Evolutionary conservation across 768 basidiomycete species (phyloP), one percentile per base, ranked within the genome.

Genomic region (Myochromella boudieri): DNA sequence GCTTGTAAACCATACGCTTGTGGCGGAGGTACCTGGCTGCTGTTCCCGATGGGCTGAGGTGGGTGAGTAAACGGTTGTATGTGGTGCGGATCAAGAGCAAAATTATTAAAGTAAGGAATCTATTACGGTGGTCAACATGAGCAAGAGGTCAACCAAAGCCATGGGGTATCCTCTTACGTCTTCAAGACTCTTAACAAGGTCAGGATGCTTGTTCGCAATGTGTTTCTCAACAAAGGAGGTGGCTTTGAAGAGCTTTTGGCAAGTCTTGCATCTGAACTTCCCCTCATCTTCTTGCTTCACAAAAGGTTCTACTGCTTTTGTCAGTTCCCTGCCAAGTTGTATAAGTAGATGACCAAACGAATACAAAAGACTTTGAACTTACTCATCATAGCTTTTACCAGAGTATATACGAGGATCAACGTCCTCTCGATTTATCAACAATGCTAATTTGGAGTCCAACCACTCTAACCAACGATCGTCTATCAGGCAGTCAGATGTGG

Each of bases 191-290:
- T 86, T 88, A 48, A 95, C 80, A 12, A 91, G 71, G 50, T 97
- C 91, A 9, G 87, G 73, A 63, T 99, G 97, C 65, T 98, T 98
- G 64, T 95, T 92, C 10, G 85, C 81, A 51, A 99, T 85, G 64
- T 99, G 97, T 75, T 98, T 98, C 70, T 95, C 92, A 38, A 98
- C 90, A 68, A 97, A 99, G 20, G 94, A 84, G 26, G 90, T 87
- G 3, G 94, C 97, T 65, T 95, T 95, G 84, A 99, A 99, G 17
- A 98, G 76, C 72, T 99, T 99, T 68, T 85, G 86, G 67, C 97
- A 99, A 22, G 85, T 85, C 73, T 91, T 95, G 73, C 97, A 99
- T 53, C 97, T 79, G 71, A 90, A 98, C 64, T 97, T 98, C 59
- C 87, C 91, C 67, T 95, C 92, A 56, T 97, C 95, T 67, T 98